These are phyloP conservation scores for Hypoxylon fragiforme DNA, from an alignment of 495 filamentous ascomycete genomes.

Conservation along the genomic window DNA sequence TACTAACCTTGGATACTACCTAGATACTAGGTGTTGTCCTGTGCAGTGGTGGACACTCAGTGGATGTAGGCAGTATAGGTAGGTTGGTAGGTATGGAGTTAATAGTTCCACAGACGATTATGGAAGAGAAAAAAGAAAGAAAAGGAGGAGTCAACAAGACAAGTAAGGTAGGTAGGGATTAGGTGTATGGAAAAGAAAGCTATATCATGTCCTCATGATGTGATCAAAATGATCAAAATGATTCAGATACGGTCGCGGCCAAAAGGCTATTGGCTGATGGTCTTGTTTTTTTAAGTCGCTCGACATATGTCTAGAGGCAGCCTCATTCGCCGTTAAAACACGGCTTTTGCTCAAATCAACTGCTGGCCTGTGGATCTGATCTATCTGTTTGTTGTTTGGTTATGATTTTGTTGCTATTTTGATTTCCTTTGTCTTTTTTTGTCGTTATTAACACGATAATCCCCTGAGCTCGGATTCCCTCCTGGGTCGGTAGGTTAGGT, in stretches of 20 bases:
- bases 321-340: constrained; percentile 16
- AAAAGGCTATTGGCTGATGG: constrained; percentile 18
- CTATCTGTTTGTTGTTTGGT: constrained; percentile 25
- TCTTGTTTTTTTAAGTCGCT: constrained; percentile 11
- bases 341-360: constrained; percentile 15
- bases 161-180: not conserved
- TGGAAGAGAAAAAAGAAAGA: constrained; percentile 13
- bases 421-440: no score
- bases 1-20: not conserved
- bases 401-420: no score
- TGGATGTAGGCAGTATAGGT: no score
- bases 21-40: not conserved
- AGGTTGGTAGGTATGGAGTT: not conserved
- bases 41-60: no score
- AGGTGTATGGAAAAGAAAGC: not conserved
- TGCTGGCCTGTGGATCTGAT: constrained; percentile 15
- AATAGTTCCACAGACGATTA: constrained; percentile 25
- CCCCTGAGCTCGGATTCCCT: no score
- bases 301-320: constrained; percentile 14
- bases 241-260: constrained; percentile 30
- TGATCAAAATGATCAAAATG: constrained; percentile 29
- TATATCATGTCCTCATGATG: constrained; percentile 29
- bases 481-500: no score
- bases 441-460: no score
- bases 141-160: constrained; percentile 4